These are phyloP conservation scores for Salvia splendens DNA, from an alignment of 257 asterid species.

Conservation along the genomic window DNA sequence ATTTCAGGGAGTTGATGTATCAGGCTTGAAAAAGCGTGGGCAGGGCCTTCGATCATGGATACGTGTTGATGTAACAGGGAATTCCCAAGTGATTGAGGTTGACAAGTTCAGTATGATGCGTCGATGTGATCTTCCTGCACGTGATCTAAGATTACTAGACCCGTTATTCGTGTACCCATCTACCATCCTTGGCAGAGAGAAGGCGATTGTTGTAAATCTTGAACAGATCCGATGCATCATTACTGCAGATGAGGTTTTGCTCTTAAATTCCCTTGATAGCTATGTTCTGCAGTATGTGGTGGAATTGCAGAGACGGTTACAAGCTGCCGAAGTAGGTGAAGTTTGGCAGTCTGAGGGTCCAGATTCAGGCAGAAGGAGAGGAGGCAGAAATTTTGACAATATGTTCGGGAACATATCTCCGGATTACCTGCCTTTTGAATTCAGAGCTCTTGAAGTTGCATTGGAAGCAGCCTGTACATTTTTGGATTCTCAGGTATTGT, in stretches of 20 bases:
- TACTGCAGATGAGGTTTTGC: conserved; percentile 90
- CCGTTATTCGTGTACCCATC: conserved; percentile 97
- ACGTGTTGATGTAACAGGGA: conserved; percentile 80
- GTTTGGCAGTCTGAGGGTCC: conserved; percentile 87
- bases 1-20: conserved; percentile 74
- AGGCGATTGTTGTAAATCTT: conserved; percentile 94
- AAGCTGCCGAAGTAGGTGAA: conserved; percentile 75
- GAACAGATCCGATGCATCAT: conserved; percentile 98
- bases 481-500: conserved; percentile 86
- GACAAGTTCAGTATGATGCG: conserved; percentile 96
- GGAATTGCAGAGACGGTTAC: conserved; percentile 90
- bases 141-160: conserved; percentile 89
- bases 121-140: conserved; percentile 99
- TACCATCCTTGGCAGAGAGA: conserved; percentile 97
- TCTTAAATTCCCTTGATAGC: conserved; percentile 84
- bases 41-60: conserved; percentile 97
- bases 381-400: conserved; percentile 66
- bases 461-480: conserved; percentile 96
- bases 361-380: conserved; percentile 66
- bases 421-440: conserved; percentile 97
- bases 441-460: conserved; percentile 99
- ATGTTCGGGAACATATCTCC: conserved; percentile 72
- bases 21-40: conserved; percentile 89
- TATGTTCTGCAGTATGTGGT: conserved; percentile 92
- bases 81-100: conserved; percentile 87